Conservation (phyloP, 495 filamentous ascomycete species). For the Penicillium chermesinum region DNA sequence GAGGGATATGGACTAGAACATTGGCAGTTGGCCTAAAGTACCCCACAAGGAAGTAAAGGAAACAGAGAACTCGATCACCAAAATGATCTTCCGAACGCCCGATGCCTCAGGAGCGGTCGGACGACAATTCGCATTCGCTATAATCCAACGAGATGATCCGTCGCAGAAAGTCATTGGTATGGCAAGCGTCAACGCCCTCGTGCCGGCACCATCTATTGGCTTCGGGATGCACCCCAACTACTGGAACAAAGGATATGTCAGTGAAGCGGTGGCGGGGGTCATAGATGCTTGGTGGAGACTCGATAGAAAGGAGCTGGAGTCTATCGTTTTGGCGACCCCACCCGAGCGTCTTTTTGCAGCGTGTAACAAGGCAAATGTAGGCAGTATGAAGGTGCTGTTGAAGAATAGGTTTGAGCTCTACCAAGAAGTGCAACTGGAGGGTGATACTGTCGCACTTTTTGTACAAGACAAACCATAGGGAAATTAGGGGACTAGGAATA, state of each 20-base stretch:
- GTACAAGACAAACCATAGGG: conserved; percentile 6
- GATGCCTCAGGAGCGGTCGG: conserved; percentile 21
- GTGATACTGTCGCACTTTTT: conserved; percentile 16
- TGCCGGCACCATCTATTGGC: conserved; percentile 23
- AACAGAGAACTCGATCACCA: conserved; percentile 16
- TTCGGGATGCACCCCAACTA: conserved; percentile 24
- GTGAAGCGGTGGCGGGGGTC: conserved; percentile 18
- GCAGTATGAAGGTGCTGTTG: conserved; percentile 21
- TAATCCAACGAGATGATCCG: conserved; percentile 14
- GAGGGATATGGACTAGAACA: too few species aligned
- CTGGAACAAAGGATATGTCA: conserved; percentile 19
- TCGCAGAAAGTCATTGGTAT: conserved; percentile 15
- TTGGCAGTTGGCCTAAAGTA: conserved; percentile 12
- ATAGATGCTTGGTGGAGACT: conserved; percentile 24
- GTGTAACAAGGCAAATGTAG: conserved; percentile 19
- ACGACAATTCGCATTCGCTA: conserved; percentile 20
- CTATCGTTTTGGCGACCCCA: too few species aligned
- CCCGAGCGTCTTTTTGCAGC: conserved; percentile 19
- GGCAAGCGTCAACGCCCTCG: conserved; percentile 20
- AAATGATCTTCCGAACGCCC: conserved; percentile 18
- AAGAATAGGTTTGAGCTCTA: conserved; percentile 16
- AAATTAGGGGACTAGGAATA: too few species aligned
- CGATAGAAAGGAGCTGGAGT: not conserved
- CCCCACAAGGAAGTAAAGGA: conserved; percentile 17
- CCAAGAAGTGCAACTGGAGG: conserved; percentile 10